Evolutionary conservation across 1,284 basidiomycete species (phyloP).

Genomic region (Schizopora paradoxa): DNA sequence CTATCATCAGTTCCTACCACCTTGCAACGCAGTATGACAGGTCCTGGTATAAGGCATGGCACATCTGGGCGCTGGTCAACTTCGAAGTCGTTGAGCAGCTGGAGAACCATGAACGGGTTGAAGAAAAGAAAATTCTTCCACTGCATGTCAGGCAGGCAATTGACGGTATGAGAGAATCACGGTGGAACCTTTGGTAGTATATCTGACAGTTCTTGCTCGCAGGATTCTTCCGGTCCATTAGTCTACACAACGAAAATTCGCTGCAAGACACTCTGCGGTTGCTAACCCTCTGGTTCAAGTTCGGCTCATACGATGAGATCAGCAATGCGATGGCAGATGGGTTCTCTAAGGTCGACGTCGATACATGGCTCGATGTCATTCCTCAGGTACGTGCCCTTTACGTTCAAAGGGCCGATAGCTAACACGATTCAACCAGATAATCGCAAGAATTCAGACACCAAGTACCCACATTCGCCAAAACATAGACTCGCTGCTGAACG

Average conservation of each 20-base stretch:
- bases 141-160: conserved; percentile 92
- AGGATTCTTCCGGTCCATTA: conserved; percentile 97
- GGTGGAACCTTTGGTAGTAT: neutral
- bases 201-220: conserved; percentile 1
- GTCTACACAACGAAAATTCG: conserved; percentile 85
- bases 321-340: conserved; percentile 87
- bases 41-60: conserved; percentile 99
- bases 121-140: conserved; percentile 68
- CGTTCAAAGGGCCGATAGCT: neutral
- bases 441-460: conserved; percentile 96
- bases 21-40: conserved; percentile 91
- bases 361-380: conserved; percentile 98
- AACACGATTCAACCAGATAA: conserved; percentile 60
- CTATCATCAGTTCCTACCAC: conserved; percentile 82
- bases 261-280: conserved; percentile 94
- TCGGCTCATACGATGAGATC: conserved; percentile 88
- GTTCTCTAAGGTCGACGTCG: conserved; percentile 87
- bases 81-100: conserved; percentile 90
- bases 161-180: conserved; percentile 52
- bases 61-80: conserved; percentile 96
- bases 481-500: conserved; percentile 86
- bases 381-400: conserved; percentile 74
- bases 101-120: conserved; percentile 58
- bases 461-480: conserved; percentile 83
- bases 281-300: conserved; percentile 98